Evolutionary conservation across 768 basidiomycete species (phyloP).

Genomic region (Pisolithus sp.): DNA sequence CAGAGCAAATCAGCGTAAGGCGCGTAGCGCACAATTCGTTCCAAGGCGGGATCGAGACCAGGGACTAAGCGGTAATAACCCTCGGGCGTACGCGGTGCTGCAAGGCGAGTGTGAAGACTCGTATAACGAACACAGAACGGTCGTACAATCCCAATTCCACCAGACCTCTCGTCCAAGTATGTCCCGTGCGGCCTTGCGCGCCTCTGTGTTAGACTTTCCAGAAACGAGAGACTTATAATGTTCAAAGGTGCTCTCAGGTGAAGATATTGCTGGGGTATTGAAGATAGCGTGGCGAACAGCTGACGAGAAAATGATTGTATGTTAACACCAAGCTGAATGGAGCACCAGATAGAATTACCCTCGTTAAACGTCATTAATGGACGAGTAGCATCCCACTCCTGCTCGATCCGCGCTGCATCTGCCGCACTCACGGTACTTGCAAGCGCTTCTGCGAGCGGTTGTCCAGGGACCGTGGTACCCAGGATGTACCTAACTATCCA

Average conservation of each 20-base stretch:
- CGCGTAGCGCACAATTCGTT: conserved; percentile 72
- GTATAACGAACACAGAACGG: neutral
- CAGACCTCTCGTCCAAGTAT: conserved; percentile 56
- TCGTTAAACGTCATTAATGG: conserved; percentile 79
- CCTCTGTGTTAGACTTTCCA: conserved; percentile 68
- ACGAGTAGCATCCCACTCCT: conserved; percentile 63
- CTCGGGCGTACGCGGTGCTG: conserved; percentile 83
- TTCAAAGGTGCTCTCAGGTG: conserved; percentile 40
- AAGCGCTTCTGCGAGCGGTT: conserved; percentile 62
- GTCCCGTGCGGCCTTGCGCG: conserved; percentile 66
- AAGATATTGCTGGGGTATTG: conserved; percentile 16
- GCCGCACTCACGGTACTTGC: conserved; percentile 57
- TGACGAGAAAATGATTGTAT: conserved; percentile 1
- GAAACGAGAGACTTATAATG: conserved; percentile 51
- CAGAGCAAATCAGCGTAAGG: conserved; percentile 87
- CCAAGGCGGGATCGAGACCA: conserved; percentile 76
- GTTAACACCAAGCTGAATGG: neutral
- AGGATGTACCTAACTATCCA: conserved; percentile 47
- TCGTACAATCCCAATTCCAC: conserved; percentile 87
- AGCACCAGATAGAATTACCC: conserved; percentile 43
- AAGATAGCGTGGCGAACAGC: conserved; percentile 20
- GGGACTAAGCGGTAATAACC: conserved; percentile 87
- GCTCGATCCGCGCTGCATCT: conserved; percentile 70
- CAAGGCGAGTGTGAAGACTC: neutral
- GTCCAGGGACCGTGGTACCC: conserved; percentile 47